Percentiles rank a stretch among this genome's conserved stretches.
Conservation (phyloP, 805 yeast genomes). For the Torulaspora delbrueckii region DNA sequence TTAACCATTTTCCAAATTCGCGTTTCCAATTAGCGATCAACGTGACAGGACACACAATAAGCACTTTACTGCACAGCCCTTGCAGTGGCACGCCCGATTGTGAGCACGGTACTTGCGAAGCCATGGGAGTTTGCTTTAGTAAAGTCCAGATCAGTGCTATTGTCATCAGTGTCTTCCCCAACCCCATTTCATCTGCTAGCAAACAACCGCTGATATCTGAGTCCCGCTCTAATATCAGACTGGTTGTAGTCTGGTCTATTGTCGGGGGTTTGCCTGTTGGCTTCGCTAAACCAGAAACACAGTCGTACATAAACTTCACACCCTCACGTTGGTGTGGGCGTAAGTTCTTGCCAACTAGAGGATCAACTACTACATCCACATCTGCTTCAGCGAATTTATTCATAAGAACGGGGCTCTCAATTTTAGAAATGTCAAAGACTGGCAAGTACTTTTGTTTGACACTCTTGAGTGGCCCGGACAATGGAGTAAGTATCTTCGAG, state of each 20-base stretch:
- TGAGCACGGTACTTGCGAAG: slow-evolving; percentile 34
- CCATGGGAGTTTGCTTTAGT: slow-evolving; percentile 56
- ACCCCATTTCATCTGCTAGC: slow-evolving; percentile 96
- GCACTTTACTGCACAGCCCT: slow-evolving; percentile 48
- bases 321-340: slow-evolving; percentile 88
- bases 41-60: slow-evolving; percentile 90
- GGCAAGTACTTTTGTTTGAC: slow-evolving; percentile 32
- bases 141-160: slow-evolving; percentile 82
- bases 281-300: slow-evolving; percentile 65
- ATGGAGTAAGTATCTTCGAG: slow-evolving; percentile 14
- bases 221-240: slow-evolving; percentile 23
- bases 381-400: slow-evolving; percentile 30
- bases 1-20: slow-evolving; percentile 89
- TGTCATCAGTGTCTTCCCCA: slow-evolving; percentile 85
- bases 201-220: slow-evolving; percentile 57
- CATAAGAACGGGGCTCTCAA: slow-evolving; percentile 42
- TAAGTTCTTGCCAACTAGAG: slow-evolving; percentile 46
- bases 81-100: slow-evolving; percentile 32
- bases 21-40: slow-evolving; percentile 79
- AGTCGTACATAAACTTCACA: slow-evolving; percentile 71
- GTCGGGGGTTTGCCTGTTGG: slow-evolving; percentile 32
- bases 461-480: neutral
- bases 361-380: slow-evolving; percentile 57
- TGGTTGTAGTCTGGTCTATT: slow-evolving; percentile 9
- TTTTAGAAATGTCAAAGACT: slow-evolving; percentile 36